Evolutionary conservation across 192 early-diverging fungal species (phyloP).

Genomic region (Rhizophagus sp.): DNA sequence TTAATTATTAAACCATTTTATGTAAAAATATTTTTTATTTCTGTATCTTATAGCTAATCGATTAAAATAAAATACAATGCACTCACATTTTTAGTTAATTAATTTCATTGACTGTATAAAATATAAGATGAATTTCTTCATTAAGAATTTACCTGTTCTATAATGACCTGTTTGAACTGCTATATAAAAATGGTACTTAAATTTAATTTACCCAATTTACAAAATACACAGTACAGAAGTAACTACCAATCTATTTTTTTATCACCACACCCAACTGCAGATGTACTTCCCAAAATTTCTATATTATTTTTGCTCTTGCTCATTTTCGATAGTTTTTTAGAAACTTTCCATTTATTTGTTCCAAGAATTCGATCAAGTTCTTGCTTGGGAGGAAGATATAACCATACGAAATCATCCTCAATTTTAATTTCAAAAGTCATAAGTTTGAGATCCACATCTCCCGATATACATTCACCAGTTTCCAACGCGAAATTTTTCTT

Average conservation of each 20-base stretch:
- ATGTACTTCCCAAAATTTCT: neutral
- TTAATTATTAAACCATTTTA: no score
- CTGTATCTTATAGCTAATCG: no score
- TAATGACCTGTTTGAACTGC: no score
- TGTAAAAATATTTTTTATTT: no score
- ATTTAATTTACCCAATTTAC: no score
- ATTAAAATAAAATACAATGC: no score
- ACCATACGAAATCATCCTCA: slow-evolving; percentile 43
- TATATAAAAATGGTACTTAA: no score
- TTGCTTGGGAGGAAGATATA: slow-evolving; percentile 46
- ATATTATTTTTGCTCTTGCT: neutral
- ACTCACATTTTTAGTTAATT: no score
- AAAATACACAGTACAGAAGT: no score
- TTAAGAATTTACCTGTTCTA: no score
- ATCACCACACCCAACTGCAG: slow-evolving; percentile 2
- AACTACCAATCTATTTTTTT: slow-evolving; percentile 25
- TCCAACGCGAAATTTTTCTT: slow-evolving; percentile 63
- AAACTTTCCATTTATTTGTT: slow-evolving; percentile 51
- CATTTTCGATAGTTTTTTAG: neutral
- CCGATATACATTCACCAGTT: slow-evolving; percentile 55
- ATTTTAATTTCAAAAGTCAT: slow-evolving; percentile 61
- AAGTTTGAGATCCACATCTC: slow-evolving; percentile 42
- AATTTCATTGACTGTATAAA: no score
- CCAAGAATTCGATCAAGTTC: slow-evolving; percentile 55
- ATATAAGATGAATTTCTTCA: no score